Evolutionary conservation across 345 rosid species (phyloP).

Genomic region (Lumnitzera littorea): DNA sequence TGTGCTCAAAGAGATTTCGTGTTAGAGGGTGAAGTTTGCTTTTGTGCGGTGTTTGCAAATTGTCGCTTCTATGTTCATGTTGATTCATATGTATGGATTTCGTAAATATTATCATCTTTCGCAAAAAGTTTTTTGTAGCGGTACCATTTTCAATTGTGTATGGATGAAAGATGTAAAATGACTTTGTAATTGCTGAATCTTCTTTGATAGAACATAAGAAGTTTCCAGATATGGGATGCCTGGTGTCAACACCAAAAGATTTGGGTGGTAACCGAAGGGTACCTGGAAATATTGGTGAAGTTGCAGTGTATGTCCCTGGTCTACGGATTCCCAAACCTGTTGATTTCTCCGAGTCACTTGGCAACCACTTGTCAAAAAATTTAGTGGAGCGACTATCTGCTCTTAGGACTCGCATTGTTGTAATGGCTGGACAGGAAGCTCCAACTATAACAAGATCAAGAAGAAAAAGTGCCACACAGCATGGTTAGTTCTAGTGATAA

Average conservation of each 20-base stretch:
- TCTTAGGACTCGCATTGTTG: conserved; percentile 85
- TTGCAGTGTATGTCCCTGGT: conserved; percentile 87
- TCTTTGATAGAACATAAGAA: neutral
- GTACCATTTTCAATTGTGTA: too few species aligned
- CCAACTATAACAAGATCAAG: conserved; percentile 89
- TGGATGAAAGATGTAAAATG: too few species aligned
- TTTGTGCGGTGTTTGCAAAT: too few species aligned
- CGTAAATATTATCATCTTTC: too few species aligned
- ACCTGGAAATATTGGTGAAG: conserved; percentile 86
- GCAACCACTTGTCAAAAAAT: conserved; percentile 60
- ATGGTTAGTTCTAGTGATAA: conserved; percentile 45
- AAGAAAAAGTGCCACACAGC: conserved; percentile 90
- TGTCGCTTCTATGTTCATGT: too few species aligned
- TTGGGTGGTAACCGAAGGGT: conserved; percentile 69
- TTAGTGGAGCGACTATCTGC: conserved; percentile 78
- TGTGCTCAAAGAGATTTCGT: too few species aligned
- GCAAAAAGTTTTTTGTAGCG: too few species aligned
- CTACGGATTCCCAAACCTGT: conserved; percentile 87
- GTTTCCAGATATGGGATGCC: conserved; percentile 72
- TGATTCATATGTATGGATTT: too few species aligned
- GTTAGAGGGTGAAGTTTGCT: too few species aligned
- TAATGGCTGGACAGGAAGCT: conserved; percentile 97
- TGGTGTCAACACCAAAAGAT: conserved; percentile 80
- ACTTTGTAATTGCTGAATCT: too few species aligned
- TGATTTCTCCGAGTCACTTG: conserved; percentile 69